phyloP scores from a whole-genome alignment of 352 stramenopile species.

The Saprolegnia parasitica region DNA sequence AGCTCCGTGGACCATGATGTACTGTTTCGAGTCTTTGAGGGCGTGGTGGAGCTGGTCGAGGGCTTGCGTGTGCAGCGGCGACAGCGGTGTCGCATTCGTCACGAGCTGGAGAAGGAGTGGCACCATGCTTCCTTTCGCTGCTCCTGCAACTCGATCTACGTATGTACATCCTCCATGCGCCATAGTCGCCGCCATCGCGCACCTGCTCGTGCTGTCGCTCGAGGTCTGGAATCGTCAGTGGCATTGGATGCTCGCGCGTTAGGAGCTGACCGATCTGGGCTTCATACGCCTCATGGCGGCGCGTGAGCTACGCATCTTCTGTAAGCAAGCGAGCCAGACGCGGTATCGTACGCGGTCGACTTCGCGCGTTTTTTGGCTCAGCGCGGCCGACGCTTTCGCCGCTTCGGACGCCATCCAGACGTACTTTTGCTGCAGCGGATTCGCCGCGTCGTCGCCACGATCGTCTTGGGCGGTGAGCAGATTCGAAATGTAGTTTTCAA shows the following conservation, averaged over 20 bases:
- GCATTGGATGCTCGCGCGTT: neutral
- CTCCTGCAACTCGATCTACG: neutral
- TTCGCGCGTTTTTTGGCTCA: neutral
- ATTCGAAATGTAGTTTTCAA: slow-evolving; percentile 24
- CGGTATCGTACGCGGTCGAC: neutral
- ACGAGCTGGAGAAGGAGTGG: slow-evolving; percentile 2
- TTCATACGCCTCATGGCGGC: slow-evolving; percentile 19
- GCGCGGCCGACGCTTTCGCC: neutral
- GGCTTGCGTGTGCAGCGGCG: slow-evolving; percentile 3
- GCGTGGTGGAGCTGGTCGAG: slow-evolving; percentile 9
- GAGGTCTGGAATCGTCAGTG: neutral
- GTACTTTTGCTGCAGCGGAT: neutral
- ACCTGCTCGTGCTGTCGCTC: neutral
- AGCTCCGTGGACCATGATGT: neutral
- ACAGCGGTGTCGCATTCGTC: neutral
- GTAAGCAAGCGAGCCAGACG: neutral
- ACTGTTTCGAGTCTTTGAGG: slow-evolving; percentile 23
- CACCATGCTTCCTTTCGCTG: neutral
- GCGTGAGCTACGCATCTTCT: slow-evolving; percentile 9
- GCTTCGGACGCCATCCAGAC: neutral
- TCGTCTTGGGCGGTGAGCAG: neutral
- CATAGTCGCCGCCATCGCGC: neutral
- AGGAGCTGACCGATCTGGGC: slow-evolving; percentile 11
- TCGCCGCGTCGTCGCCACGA: neutral
- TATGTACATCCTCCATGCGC: neutral